Percentiles rank a stretch among this genome's conserved stretches.
These are phyloP conservation scores for Colletotrichum sublineola DNA, from an alignment of 2,329 filamentous ascomycete genomes.

Conservation along the genomic window DNA sequence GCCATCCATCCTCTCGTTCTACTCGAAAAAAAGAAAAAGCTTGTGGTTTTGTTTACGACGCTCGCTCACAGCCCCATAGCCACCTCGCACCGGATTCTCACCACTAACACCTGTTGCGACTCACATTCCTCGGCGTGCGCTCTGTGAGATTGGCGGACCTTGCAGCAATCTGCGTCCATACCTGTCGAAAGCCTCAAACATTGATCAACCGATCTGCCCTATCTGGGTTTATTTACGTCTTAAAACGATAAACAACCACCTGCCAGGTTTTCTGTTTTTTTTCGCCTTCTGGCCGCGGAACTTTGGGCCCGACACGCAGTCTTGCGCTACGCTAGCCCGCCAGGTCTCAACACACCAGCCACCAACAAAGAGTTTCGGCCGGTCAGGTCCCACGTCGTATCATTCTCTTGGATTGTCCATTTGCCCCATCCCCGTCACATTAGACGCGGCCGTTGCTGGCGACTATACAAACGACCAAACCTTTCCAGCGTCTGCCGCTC, in stretches of 20 bases:
- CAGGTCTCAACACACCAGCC: conserved; percentile 34
- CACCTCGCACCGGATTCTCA: conserved; percentile 6
- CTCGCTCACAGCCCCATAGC: conserved; percentile 21
- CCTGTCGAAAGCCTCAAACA: conserved; percentile 12
- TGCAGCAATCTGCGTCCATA: conserved; percentile 32
- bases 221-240: neutral
- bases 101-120: conserved; percentile 20
- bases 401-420: conserved; percentile 26
- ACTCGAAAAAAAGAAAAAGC: neutral
- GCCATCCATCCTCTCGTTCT: conserved; percentile 21
- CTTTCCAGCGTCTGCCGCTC: conserved; percentile 23
- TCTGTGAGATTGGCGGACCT: conserved; percentile 28
- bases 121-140: conserved; percentile 34
- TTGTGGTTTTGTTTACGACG: conserved; percentile 21
- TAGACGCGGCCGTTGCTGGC: conserved; percentile 30
- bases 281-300: conserved; percentile 13
- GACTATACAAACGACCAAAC: conserved; percentile 34
- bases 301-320: conserved; percentile 14
- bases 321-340: conserved; percentile 18
- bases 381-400: conserved; percentile 34
- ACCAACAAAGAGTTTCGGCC: conserved; percentile 35
- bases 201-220: neutral
- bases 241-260: conserved; percentile 17
- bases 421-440: conserved; percentile 31
- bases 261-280: neutral